phyloP scores from a whole-genome alignment of 306 rosid genomes.

The Vigna unguiculata region DNA sequence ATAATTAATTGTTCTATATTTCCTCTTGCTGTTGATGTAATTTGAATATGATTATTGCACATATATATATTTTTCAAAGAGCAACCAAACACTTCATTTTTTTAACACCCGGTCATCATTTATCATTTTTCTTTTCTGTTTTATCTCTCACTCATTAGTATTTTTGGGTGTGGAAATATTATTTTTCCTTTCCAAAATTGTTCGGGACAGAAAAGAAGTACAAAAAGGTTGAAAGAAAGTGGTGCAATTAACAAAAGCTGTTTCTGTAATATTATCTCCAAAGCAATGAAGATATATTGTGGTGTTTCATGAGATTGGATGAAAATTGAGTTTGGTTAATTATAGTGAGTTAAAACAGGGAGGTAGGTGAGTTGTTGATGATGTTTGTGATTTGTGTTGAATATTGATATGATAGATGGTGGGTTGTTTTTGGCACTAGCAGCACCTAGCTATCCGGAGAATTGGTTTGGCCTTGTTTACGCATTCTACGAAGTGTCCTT shows the following conservation, averaged over 20 bases:
- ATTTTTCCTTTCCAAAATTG: neutral
- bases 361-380: neutral
- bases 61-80: neutral
- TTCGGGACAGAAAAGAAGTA: neutral
- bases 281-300: constrained; percentile 4
- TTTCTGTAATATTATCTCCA: constrained; percentile 22
- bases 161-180: no score
- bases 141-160: no score
- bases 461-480: constrained; percentile 2
- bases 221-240: neutral
- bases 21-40: neutral
- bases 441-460: neutral
- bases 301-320: no score
- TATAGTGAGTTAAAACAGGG: neutral
- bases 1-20: constrained; percentile 14
- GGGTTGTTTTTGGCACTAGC: constrained; percentile 1
- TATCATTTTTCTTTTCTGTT: no score
- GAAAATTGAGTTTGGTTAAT: constrained; percentile 18
- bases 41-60: constrained; percentile 20
- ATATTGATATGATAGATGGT: neutral
- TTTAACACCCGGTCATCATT: neutral
- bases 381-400: neutral
- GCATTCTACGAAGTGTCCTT: constrained; percentile 32
- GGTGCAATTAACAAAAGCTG: neutral
- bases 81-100: neutral